These are phyloP conservation scores for Gnetum montanum DNA, from an alignment of 75 land plant species.

Conservation along the genomic window DNA sequence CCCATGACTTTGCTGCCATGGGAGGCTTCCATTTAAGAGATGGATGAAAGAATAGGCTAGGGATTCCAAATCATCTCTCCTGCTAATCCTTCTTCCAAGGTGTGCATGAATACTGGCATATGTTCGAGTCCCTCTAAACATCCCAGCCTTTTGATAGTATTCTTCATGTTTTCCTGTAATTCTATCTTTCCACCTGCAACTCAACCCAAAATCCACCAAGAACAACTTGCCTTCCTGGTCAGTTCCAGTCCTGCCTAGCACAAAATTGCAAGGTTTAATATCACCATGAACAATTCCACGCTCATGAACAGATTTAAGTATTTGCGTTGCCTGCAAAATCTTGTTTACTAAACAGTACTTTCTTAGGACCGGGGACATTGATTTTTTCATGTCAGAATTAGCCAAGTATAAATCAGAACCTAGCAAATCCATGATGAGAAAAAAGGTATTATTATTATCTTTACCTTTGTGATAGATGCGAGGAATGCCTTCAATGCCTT, in stretches of 20 bases:
- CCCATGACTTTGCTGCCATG: conserved; percentile 84
- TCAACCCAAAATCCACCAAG: conserved; percentile 46
- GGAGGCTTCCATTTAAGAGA: conserved; percentile 91
- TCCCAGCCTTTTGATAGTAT: conserved; percentile 33
- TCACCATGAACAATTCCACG: conserved; percentile 44
- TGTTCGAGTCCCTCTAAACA: conserved; percentile 83
- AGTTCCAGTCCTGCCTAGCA: conserved; percentile 28
- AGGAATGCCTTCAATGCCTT: too few species aligned
- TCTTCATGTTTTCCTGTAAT: conserved; percentile 75
- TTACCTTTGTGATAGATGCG: too few species aligned
- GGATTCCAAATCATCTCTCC: conserved; percentile 98
- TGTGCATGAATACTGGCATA: conserved; percentile 99
- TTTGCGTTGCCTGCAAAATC: too few species aligned
- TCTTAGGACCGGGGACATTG: too few species aligned
- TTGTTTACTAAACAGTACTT: too few species aligned
- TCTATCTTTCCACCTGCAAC: conserved; percentile 58
- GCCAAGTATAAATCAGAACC: too few species aligned
- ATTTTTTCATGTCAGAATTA: too few species aligned
- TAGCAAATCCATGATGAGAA: too few species aligned
- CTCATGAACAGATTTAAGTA: too few species aligned
- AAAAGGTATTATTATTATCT: too few species aligned
- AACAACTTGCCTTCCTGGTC: conserved; percentile 20
- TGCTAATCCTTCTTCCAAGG: conserved; percentile 85
- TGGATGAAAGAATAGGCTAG: conserved; percentile 93
- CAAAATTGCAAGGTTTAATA: conserved; percentile 29